Conservation (phyloP, 108 stramenopile genomes). For the Pseudonitzschia delicatissima region DNA sequence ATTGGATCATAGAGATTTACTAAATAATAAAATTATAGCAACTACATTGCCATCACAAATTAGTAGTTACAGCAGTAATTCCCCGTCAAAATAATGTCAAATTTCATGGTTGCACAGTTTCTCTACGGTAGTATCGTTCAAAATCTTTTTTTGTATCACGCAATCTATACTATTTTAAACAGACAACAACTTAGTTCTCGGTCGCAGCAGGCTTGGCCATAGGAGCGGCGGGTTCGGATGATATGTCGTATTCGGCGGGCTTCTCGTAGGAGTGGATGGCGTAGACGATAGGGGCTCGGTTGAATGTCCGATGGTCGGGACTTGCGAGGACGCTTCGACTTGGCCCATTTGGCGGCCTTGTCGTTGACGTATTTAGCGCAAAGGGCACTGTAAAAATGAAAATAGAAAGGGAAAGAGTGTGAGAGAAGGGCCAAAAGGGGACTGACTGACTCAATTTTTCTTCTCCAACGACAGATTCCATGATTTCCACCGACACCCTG, state of each 20-base stretch:
- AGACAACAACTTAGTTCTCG: constrained; percentile 18
- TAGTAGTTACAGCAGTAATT: not conserved
- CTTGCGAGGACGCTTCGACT: constrained; percentile 76
- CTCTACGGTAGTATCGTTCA: not conserved
- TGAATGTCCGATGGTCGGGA: constrained; percentile 78
- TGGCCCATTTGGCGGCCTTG: constrained; percentile 83
- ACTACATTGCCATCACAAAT: not conserved
- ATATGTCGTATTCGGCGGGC: constrained; percentile 76
- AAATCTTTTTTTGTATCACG: not conserved
- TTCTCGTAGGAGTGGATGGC: constrained; percentile 47
- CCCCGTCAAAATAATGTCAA: not conserved
- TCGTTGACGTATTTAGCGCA: constrained; percentile 83
- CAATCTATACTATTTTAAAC: too few relatives aligned
- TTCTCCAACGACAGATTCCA: too few relatives aligned
- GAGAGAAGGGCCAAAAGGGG: too few relatives aligned
- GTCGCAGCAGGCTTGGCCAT: constrained; percentile 26
- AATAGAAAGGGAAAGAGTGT: not conserved
- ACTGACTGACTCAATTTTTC: too few relatives aligned
- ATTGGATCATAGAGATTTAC: not conserved
- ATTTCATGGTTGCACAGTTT: constrained; percentile 13
- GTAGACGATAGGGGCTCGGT: constrained; percentile 69
- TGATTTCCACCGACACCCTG: too few relatives aligned
- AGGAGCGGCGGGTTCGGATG: constrained; percentile 40
- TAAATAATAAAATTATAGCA: too few relatives aligned
- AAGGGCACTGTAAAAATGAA: constrained; percentile 22